Conservation (phyloP, 108 stramenopile species). For the Chaetoceros tenuissimus region DNA sequence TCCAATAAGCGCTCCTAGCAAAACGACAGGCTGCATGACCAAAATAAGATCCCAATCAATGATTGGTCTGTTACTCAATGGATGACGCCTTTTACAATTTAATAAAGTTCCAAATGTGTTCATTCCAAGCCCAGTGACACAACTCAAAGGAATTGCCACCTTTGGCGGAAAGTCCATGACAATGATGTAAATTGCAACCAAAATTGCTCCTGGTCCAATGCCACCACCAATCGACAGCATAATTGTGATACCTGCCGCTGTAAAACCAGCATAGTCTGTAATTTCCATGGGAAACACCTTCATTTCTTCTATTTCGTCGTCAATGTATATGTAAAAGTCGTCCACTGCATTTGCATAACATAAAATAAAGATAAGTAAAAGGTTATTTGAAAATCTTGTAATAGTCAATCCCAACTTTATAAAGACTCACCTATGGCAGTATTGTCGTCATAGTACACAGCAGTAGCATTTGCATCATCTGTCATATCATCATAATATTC, state of each 20-base stretch:
- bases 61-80: constrained; percentile 73
- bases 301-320: constrained; percentile 10
- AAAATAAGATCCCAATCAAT: constrained; percentile 97
- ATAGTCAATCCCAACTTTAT: neutral
- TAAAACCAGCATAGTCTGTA: constrained; percentile 61
- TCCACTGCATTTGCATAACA: neutral
- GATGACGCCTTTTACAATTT: constrained; percentile 84
- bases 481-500: neutral
- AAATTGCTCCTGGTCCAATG: constrained; percentile 83
- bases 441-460: neutral
- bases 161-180: constrained; percentile 77
- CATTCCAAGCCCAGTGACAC: constrained; percentile 90
- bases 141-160: constrained; percentile 85
- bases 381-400: neutral
- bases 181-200: constrained; percentile 91
- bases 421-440: neutral
- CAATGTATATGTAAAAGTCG: constrained; percentile 6
- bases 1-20: constrained; percentile 87
- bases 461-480: neutral
- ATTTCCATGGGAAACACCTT: constrained; percentile 36
- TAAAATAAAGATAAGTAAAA: too few species aligned
- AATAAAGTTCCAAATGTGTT: constrained; percentile 74
- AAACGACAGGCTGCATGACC: constrained; percentile 92
- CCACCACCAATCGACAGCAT: constrained; percentile 91
- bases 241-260: constrained; percentile 69